phyloP scores from a whole-genome alignment of 2,329 filamentous ascomycete species.

The Hymenoscyphus albidus region DNA sequence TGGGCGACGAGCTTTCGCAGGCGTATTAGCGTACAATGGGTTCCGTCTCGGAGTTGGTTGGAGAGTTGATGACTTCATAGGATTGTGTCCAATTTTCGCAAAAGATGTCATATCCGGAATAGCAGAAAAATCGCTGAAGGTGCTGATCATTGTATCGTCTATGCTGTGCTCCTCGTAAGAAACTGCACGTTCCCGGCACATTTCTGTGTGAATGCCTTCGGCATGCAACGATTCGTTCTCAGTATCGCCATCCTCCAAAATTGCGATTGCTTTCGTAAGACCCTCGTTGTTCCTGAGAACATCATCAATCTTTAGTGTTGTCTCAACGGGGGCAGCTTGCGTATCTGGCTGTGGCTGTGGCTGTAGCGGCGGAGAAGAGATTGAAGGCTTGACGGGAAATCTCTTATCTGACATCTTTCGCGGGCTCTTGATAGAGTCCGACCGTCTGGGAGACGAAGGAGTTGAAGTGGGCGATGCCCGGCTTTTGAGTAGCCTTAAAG shows the following conservation, averaged over 20 bases:
- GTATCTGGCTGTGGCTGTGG: slow-evolving; percentile 37
- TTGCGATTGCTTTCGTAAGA: slow-evolving; percentile 56
- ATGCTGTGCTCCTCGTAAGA: slow-evolving; percentile 31
- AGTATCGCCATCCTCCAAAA: slow-evolving; percentile 51
- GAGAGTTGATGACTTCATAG: slow-evolving; percentile 47
- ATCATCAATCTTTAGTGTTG: slow-evolving; percentile 43
- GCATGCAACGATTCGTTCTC: slow-evolving; percentile 30
- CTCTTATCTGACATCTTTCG: slow-evolving; percentile 53
- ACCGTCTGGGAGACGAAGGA: slow-evolving; percentile 22
- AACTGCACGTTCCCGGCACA: slow-evolving; percentile 36
- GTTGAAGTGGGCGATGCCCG: slow-evolving; percentile 23
- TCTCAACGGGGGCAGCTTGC: slow-evolving; percentile 23
- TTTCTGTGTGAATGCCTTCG: slow-evolving; percentile 30
- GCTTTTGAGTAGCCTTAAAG: slow-evolving; percentile 33
- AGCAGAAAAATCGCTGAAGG: slow-evolving; percentile 80
- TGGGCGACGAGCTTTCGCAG: slow-evolving; percentile 29
- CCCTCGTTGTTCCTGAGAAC: slow-evolving; percentile 52
- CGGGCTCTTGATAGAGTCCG: slow-evolving; percentile 38
- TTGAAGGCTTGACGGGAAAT: slow-evolving; percentile 55
- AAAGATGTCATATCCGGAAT: slow-evolving; percentile 85
- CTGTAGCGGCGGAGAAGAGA: slow-evolving; percentile 13
- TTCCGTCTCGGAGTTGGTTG: slow-evolving; percentile 37
- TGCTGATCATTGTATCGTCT: slow-evolving; percentile 36
- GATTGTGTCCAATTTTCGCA: slow-evolving; percentile 66
- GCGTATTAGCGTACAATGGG: slow-evolving; percentile 26